phyloP scores from a whole-genome alignment of 495 filamentous ascomycete species.

The Aeminium ludgeri region DNA sequence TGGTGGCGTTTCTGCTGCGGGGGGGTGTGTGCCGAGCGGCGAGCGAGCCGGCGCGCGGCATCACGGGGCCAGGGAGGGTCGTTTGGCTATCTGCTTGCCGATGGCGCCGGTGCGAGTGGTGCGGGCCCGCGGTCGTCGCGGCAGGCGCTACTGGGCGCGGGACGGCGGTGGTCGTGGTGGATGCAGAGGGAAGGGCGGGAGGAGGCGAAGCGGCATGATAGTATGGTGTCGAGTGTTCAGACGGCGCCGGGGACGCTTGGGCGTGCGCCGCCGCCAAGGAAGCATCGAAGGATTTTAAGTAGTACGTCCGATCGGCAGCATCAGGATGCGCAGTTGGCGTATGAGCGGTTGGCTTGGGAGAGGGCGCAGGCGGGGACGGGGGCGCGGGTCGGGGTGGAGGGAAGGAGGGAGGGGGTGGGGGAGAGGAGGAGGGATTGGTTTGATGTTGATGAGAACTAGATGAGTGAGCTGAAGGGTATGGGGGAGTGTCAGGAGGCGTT shows the following conservation, averaged over 20 bases:
- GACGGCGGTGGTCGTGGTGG: too few species aligned
- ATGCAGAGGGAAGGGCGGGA: too few species aligned
- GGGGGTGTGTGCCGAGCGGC: not conserved
- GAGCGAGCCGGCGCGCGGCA: not conserved
- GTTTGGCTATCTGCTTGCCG: not conserved
- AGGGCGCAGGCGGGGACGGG: slow-evolving; percentile 3
- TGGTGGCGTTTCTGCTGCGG: slow-evolving; percentile 20
- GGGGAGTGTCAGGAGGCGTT: too few species aligned
- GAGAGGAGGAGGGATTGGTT: not conserved
- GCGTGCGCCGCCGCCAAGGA: too few species aligned
- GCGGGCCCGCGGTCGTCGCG: not conserved
- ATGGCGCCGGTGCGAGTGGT: not conserved
- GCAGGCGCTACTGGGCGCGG: too few species aligned
- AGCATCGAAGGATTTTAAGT: slow-evolving; percentile 8
- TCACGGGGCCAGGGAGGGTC: not conserved
- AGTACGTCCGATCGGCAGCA: slow-evolving; percentile 10
- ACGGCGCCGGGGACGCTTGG: not conserved
- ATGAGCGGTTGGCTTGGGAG: slow-evolving; percentile 10
- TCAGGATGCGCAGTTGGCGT: slow-evolving; percentile 6
- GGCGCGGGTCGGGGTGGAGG: not conserved
- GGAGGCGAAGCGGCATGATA: too few species aligned
- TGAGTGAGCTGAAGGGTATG: not conserved
- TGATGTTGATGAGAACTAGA: not conserved
- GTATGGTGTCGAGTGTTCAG: not conserved
- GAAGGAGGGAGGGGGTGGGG: not conserved